Percentiles rank a stretch among this genome's conserved stretches.
These are phyloP conservation scores for Musa acuminata DNA, from an alignment of 176 grass and related monocot genomes.

Conservation along the genomic window DNA sequence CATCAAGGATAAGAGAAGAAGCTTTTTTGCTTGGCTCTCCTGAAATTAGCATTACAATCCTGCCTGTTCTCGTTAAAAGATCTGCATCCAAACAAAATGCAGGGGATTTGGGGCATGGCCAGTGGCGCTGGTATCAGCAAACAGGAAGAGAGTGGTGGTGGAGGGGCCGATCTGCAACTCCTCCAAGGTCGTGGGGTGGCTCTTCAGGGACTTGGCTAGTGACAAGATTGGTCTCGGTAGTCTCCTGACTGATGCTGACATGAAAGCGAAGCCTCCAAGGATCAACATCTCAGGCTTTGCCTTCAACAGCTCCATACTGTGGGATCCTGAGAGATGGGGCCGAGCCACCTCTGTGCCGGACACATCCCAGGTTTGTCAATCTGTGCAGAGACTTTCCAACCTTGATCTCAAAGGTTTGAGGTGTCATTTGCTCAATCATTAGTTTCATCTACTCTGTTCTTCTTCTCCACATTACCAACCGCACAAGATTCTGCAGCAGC, in stretches of 20 bases:
- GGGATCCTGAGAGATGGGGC: conserved; percentile 38
- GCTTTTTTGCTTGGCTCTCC: too few relatives aligned
- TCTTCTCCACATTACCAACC: not conserved
- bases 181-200: conserved; percentile 83
- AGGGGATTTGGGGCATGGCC: conserved; percentile 93
- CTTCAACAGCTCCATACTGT: conserved; percentile 62
- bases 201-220: conserved; percentile 43
- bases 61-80: not conserved
- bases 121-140: conserved; percentile 56
- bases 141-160: conserved; percentile 48
- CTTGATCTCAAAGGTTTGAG: not conserved
- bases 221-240: conserved; percentile 17
- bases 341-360: conserved; percentile 25
- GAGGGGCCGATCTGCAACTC: conserved; percentile 76
- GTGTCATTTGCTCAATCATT: not conserved
- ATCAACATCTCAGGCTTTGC: conserved; percentile 37
- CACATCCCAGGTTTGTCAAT: conserved; percentile 32
- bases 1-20: too few relatives aligned
- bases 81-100: conserved; percentile 9
- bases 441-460: not conserved
- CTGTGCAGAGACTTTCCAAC: not conserved
- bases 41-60: too few relatives aligned
- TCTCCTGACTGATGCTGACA: not conserved
- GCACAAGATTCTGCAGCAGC: not conserved
- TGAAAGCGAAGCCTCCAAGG: conserved; percentile 10